Conservation (phyloP, 768 basidiomycete species). For the Melanogaster broomeanus region DNA sequence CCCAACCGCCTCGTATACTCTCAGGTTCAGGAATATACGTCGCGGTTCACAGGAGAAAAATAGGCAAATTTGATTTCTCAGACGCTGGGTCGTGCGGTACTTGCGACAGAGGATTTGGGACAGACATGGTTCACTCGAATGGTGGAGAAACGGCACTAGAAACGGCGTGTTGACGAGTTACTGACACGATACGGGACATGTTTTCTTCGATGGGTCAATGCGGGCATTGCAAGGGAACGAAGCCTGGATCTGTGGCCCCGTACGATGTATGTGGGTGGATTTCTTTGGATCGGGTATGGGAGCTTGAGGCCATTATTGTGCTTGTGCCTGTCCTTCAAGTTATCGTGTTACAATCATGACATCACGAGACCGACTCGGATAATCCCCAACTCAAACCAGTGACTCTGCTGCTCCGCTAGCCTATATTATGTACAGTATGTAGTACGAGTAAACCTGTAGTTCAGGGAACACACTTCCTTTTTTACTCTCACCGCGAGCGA, state of each 20-base stretch:
- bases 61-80: constrained; percentile 39
- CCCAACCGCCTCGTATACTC: constrained; percentile 64
- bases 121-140: constrained; percentile 60
- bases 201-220: constrained; percentile 51
- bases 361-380: neutral
- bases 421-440: too few species aligned
- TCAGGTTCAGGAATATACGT: constrained; percentile 62
- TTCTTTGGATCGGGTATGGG: too few species aligned
- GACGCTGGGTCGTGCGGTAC: neutral
- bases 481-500: neutral
- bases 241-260: neutral
- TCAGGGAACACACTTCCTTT: neutral
- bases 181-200: constrained; percentile 50
- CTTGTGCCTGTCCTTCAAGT: too few species aligned
- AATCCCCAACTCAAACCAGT: neutral
- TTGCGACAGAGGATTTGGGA: constrained; percentile 50
- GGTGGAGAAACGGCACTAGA: constrained; percentile 63
- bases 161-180: constrained; percentile 58
- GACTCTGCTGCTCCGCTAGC: neutral
- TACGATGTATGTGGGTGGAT: neutral
- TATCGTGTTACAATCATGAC: too few species aligned
- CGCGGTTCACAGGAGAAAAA: constrained; percentile 50
- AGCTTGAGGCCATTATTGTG: too few species aligned
- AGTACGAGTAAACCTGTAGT: too few species aligned
- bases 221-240: constrained; percentile 47